Evolutionary conservation across 352 stramenopile species (phyloP).

Genomic region (Phytophthora lateralis): DNA sequence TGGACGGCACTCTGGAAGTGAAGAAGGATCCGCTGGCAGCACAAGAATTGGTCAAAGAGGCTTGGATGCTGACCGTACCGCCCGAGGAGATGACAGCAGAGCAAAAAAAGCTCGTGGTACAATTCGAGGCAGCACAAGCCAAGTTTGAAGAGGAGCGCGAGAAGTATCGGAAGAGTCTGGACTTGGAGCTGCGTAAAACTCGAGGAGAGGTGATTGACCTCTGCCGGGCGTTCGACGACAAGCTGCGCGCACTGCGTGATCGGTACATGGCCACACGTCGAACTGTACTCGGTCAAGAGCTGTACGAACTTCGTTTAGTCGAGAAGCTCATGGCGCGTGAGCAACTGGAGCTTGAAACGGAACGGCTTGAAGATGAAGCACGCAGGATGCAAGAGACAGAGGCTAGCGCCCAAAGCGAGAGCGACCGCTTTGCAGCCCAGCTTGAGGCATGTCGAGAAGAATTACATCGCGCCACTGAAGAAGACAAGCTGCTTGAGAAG

Average conservation of each 20-base stretch:
- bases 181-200: constrained; percentile 90
- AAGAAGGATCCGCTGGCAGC: constrained; percentile 82
- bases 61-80: constrained; percentile 89
- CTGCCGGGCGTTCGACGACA: constrained; percentile 86
- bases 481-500: constrained; percentile 72
- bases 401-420: constrained; percentile 42
- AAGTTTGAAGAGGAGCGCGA: constrained; percentile 90
- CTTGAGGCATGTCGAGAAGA: constrained; percentile 68
- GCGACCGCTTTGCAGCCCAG: constrained; percentile 52
- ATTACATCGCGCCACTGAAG: constrained; percentile 66
- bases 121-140: constrained; percentile 66
- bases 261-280: constrained; percentile 59
- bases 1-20: constrained; percentile 92
- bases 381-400: constrained; percentile 27
- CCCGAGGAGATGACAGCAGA: constrained; percentile 81
- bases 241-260: constrained; percentile 64
- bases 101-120: constrained; percentile 72
- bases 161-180: constrained; percentile 90
- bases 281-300: constrained; percentile 63
- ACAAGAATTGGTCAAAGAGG: constrained; percentile 72
- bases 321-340: constrained; percentile 62
- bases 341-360: constrained; percentile 40
- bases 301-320: constrained; percentile 71
- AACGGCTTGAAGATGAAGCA: constrained; percentile 33
- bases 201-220: constrained; percentile 83